Base-by-base conservation (phyloP, 768 basidiomycete genomes). In the Coprinellus aureogranulatus region DNA sequence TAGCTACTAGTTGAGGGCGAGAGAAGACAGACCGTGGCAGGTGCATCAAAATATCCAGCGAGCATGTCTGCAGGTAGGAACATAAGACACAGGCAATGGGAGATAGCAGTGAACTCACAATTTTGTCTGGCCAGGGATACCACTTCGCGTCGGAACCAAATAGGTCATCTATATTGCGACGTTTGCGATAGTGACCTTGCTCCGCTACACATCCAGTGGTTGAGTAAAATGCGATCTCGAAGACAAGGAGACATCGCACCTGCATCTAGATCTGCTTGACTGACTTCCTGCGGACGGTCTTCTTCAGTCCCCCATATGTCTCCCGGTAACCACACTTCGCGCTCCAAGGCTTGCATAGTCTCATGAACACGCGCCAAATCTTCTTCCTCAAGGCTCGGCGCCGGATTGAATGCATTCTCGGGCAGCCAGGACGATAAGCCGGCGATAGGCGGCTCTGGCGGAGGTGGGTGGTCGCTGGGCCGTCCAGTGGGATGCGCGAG, bases 21-120 rank as follows among this genome's bases (percentile, higher is more conserved):
- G 70, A 71, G 54, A 71, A 74, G 1, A 67, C 67, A 16, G 68
- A 72, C 3, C 67, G 63, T 1, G 71, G 72, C 0, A 74, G 51
- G 31, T 72, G 70, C 61, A 65, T 67, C 3, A 74, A 40, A 23
- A 72, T 64, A 53, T 73, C 69, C 1, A 73, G 59, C 11, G 67
- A 63, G 41, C 68, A 73, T 0, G 65, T 64, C 70, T 73, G 34
- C 0, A 60, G 50, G 6, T 14, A 6, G 14, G 14, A 34, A 34
- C 8, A 34, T 34, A 6, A 34, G 34, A 6, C 23, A 8, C 16
- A 10, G 45, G 20, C 4, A n/a, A 23, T 20, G 22, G 18, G 12
- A 46, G 26, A 11, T 12, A 2, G 26, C n/a, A 22, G 26, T n/a
- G 20, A 23, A 46, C 45, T 4, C 11, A 46, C 45, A 46, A 46